phyloP scores from a whole-genome alignment of 768 basidiomycete genomes.

The Hortiboletus campestris region DNA sequence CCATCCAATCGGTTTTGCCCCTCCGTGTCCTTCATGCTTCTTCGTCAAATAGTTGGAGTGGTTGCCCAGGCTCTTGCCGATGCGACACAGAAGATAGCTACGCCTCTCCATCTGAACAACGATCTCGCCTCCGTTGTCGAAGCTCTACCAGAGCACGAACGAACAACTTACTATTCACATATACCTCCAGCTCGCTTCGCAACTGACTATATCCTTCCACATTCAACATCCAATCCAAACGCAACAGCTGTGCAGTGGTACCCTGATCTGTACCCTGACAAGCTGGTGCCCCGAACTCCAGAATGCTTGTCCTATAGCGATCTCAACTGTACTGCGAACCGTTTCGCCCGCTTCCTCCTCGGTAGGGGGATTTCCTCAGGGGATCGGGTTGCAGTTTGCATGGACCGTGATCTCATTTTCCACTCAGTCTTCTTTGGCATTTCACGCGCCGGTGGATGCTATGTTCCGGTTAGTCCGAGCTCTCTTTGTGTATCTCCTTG shows the following conservation, averaged over 20 bases:
- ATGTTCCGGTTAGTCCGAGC: conserved; percentile 42
- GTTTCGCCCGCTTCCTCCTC: conserved; percentile 43
- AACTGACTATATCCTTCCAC: conserved; percentile 24
- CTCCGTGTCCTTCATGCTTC: conserved; percentile 12
- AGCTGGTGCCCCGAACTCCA: not conserved
- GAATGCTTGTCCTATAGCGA: conserved; percentile 32
- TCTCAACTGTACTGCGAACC: conserved; percentile 38
- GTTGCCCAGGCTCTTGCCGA: conserved; percentile 1
- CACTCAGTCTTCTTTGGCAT: conserved; percentile 44
- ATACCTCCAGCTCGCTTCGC: conserved; percentile 19
- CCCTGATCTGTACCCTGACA: conserved; percentile 6
- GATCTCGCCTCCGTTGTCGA: conserved; percentile 19
- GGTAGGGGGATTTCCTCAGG: conserved; percentile 34
- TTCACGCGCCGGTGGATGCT: conserved; percentile 49
- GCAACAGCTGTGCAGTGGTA: conserved; percentile 25
- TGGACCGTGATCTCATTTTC: conserved; percentile 41
- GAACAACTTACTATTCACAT: conserved; percentile 12
- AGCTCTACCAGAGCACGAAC: conserved; percentile 11
- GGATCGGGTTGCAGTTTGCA: conserved; percentile 46
- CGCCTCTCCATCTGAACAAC: conserved; percentile 5
- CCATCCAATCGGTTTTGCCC: conserved; percentile 12
- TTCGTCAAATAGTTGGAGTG: conserved; percentile 19
- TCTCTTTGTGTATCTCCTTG: conserved; percentile 9
- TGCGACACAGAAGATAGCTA: conserved; percentile 5
- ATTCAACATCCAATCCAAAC: conserved; percentile 14